A percentile compares a stretch with the other conserved stretches of the same genome.
Conservation (phyloP, 2,329 filamentous ascomycete species). For the Pseudogymnoascus sp. region DNA sequence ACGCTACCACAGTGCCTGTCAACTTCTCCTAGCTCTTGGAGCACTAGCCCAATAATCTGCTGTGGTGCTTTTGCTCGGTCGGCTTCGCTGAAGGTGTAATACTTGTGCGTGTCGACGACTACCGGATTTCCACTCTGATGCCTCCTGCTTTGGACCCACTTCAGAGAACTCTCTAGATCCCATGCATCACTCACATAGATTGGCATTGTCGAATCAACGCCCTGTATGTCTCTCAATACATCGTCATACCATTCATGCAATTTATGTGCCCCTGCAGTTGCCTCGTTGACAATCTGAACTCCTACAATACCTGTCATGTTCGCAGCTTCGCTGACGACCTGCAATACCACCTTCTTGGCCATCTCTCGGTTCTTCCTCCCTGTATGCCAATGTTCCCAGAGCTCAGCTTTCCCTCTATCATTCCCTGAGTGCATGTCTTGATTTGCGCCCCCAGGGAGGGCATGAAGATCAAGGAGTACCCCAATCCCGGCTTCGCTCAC, state of each 20-base stretch:
- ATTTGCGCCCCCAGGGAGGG: constrained; percentile 52
- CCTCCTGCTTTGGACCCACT: constrained; percentile 39
- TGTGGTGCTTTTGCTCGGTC: constrained; percentile 45
- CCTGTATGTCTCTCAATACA: constrained; percentile 38
- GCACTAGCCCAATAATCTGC: constrained; percentile 42
- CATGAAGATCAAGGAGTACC: constrained; percentile 52
- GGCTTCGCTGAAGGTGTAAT: constrained; percentile 49
- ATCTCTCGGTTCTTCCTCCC: constrained; percentile 37
- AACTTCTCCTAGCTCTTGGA: constrained; percentile 37
- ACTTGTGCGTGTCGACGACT: constrained; percentile 52
- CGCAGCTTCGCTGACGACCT: constrained; percentile 33
- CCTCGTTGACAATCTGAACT: constrained; percentile 53
- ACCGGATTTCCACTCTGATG: constrained; percentile 35
- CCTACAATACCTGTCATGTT: constrained; percentile 39
- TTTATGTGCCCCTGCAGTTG: constrained; percentile 39
- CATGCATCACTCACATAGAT: constrained; percentile 53
- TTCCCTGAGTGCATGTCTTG: constrained; percentile 49
- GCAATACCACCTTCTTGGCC: constrained; percentile 43
- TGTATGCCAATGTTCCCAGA: constrained; percentile 35
- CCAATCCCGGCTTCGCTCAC: constrained; percentile 44
- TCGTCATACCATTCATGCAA: constrained; percentile 53
- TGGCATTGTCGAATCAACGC: constrained; percentile 43
- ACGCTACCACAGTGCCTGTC: constrained; percentile 42
- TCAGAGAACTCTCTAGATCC: constrained; percentile 40
- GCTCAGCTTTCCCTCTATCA: constrained; percentile 41